Evolutionary conservation across 176 grass and related monocot genomes (phyloP).

Genomic region (Stipa capillata): DNA sequence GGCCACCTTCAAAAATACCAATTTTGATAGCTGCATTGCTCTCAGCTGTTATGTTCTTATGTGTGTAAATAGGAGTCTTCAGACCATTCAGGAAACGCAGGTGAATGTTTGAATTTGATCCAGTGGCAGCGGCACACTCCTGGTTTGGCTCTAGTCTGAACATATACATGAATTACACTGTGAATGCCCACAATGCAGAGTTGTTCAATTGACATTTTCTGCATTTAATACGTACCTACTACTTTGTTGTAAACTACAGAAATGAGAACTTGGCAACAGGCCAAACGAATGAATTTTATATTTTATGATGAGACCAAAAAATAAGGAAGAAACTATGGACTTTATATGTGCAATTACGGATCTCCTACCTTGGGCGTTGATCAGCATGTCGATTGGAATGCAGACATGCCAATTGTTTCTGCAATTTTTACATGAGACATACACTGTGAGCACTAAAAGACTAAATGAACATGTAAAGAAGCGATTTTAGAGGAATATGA

Average conservation of each 20-base stretch:
- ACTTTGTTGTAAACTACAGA: neutral
- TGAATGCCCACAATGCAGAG: neutral
- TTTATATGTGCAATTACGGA: neutral
- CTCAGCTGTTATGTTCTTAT: neutral
- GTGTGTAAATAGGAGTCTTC: constrained; percentile 21
- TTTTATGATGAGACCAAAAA: neutral
- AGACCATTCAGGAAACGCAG: constrained; percentile 7
- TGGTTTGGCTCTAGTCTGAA: neutral
- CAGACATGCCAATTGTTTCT: neutral
- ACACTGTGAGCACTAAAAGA: neutral
- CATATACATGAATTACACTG: neutral
- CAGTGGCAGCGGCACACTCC: neutral
- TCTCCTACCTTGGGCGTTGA: neutral
- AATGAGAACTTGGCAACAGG: neutral
- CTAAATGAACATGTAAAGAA: neutral
- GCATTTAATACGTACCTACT: neutral
- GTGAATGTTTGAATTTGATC: neutral
- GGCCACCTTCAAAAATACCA: constrained; percentile 14
- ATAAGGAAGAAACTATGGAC: neutral
- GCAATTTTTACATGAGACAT: neutral
- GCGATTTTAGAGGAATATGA: neutral
- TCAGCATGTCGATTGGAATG: neutral
- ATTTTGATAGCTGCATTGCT: constrained; percentile 12
- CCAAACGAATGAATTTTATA: neutral
- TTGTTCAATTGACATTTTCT: neutral